phyloP scores from a whole-genome alignment of 352 stramenopile genomes.

The Phytophthora hybrid region DNA sequence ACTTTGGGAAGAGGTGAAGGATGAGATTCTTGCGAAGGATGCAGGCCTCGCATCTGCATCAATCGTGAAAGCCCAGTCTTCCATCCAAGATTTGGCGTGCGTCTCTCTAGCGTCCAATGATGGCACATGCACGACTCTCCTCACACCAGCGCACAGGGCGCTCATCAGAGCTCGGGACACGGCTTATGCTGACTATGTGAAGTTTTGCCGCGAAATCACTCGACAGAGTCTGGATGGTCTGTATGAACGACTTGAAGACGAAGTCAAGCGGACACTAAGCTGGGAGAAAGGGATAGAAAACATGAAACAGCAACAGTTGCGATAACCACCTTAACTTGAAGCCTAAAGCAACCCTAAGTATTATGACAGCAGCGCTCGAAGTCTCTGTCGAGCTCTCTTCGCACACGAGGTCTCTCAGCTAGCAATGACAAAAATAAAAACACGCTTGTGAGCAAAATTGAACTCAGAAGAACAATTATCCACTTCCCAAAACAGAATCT shows the following conservation, averaged over 20 bases:
- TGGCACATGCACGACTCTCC: conserved; percentile 50
- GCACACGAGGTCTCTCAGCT: no score
- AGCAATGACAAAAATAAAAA: no score
- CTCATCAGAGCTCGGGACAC: conserved; percentile 57
- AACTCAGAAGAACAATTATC: no score
- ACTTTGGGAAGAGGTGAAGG: conserved; percentile 38
- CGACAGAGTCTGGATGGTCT: conserved; percentile 23
- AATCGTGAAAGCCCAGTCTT: conserved; percentile 28
- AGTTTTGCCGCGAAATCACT: conserved; percentile 40
- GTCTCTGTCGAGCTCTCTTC: no score
- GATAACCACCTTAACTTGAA: neutral
- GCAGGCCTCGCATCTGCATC: neutral
- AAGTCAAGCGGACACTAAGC: conserved; percentile 60
- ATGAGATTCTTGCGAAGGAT: conserved; percentile 31
- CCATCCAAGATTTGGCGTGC: conserved; percentile 31
- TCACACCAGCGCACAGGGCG: conserved; percentile 69
- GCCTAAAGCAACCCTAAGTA: no score
- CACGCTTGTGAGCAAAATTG: no score
- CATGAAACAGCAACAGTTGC: conserved; percentile 27
- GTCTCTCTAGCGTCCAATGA: conserved; percentile 28
- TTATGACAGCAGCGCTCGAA: no score
- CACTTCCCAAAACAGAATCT: no score
- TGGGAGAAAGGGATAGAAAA: conserved; percentile 57
- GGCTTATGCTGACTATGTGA: conserved; percentile 46
- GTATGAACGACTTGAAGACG: conserved; percentile 62